Base-by-base conservation (phyloP, 768 basidiomycete species). In the Brasilioporus rufonigricans region DNA sequence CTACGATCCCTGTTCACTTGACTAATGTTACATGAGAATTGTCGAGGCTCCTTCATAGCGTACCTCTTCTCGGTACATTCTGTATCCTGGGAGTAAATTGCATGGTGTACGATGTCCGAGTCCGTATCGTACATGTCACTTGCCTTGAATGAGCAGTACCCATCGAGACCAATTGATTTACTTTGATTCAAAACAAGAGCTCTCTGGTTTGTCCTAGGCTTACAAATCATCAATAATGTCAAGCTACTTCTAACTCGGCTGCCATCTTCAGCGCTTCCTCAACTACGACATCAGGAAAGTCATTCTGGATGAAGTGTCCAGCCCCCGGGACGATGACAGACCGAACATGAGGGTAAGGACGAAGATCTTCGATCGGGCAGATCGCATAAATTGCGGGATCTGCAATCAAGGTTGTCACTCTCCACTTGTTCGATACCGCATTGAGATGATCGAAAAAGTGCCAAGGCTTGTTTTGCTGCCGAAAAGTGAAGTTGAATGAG, bases 261-360 rank as follows among this genome's bases (percentile, higher is more conserved):
- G 60, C 54, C 3, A 50, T 53, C 48, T 55, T 60, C 24, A 65
- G 26, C 13, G 61, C 63, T 21, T 57, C 57, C 23, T 61, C 45
- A 6, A 71, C 54, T 0, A 68, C 55, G n/a, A n/a, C n/a, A n/a
- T n/a, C n/a, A n/a, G n/a, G n/a, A n/a, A n/a, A n/a, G n/a, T n/a
- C n/a, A n/a, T 36, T 49, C 40, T 66, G 66, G n/a, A 71, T 64
- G 52, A 57, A 68, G 38, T 70, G 68, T 2, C 55, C 53, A 3
- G 58, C 52, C 0, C 62, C 62, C 0, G 52, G 52, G 4, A 69
- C 48, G 6, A 50, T 24, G 5, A 58, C 45, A 6, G 38, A 21
- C 12, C 48, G 56, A 14, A 66, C 44, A 23, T 56, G 60, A 19
- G n/a, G n/a, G n/a, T n/a, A n/a, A n/a, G n/a, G n/a, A n/a, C n/a